Conservation (phyloP, 306 rosid species). For the Luffa acutangula region DNA sequence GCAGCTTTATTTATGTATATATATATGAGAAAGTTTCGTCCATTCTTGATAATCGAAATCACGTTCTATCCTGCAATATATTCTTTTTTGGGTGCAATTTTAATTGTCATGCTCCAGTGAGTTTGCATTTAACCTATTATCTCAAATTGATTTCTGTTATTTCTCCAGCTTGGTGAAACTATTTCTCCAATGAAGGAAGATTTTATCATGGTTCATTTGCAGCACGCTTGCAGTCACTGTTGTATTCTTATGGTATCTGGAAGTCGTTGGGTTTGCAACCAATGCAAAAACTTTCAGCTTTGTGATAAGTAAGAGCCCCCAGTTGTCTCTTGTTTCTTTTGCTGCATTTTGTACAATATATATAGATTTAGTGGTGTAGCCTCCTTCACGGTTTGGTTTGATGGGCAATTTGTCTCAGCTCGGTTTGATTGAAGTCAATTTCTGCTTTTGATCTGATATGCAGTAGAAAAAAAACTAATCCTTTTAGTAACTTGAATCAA, state of each 20-base stretch:
- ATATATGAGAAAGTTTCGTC: neutral
- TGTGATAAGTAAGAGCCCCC: constrained; percentile 67
- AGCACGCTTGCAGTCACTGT: constrained; percentile 72
- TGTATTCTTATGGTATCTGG: constrained; percentile 84
- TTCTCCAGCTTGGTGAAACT: constrained; percentile 91
- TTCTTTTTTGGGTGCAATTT: constrained; percentile 5
- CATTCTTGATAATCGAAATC: neutral
- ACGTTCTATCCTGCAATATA: neutral
- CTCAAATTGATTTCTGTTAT: constrained; percentile 14
- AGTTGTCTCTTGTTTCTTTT: neutral
- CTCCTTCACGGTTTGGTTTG: neutral
- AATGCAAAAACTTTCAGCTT: constrained; percentile 88
- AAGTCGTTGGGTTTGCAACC: constrained; percentile 77
- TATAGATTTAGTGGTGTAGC: neutral
- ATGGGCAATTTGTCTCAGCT: neutral
- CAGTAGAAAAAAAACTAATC: neutral
- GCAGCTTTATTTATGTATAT: neutral
- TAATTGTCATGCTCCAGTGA: neutral
- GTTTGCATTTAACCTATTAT: neutral
- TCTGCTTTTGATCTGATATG: neutral
- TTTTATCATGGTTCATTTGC: constrained; percentile 96
- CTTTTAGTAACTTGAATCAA: neutral
- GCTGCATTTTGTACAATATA: neutral
- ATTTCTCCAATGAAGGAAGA: constrained; percentile 97
- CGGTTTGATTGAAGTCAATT: neutral